Conservation (phyloP, 2,329 filamentous ascomycete genomes). For the Phyllosticta citrichinensis region DNA sequence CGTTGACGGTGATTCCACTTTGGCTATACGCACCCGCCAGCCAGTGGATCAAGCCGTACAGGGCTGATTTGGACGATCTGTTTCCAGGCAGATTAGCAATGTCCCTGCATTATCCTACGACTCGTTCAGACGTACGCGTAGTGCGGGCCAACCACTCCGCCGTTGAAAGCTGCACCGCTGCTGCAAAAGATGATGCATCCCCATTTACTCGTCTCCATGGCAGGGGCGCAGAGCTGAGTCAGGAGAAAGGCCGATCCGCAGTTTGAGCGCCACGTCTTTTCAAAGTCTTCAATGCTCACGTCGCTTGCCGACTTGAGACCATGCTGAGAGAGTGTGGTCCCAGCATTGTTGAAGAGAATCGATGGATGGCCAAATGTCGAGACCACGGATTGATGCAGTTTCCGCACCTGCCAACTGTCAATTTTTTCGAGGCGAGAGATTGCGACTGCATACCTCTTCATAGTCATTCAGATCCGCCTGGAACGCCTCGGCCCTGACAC, state of each 20-base stretch:
- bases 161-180: slow-evolving; percentile 31
- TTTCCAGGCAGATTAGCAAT: neutral
- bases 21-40: slow-evolving; percentile 32
- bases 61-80: slow-evolving; percentile 30
- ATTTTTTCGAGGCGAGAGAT: neutral
- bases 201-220: slow-evolving; percentile 27
- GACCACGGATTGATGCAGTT: slow-evolving; percentile 25
- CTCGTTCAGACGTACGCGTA: slow-evolving; percentile 21
- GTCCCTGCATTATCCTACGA: neutral
- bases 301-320: slow-evolving; percentile 21
- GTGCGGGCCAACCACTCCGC: slow-evolving; percentile 32
- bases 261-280: slow-evolving; percentile 29
- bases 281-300: slow-evolving; percentile 27
- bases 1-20: slow-evolving; percentile 39
- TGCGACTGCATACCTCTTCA: slow-evolving; percentile 21
- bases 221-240: slow-evolving; percentile 29
- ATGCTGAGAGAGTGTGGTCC: slow-evolving; percentile 17
- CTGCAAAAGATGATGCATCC: slow-evolving; percentile 30
- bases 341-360: slow-evolving; percentile 35
- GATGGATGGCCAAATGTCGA: slow-evolving; percentile 24
- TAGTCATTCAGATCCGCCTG: slow-evolving; percentile 30
- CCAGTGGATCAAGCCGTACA: slow-evolving; percentile 40
- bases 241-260: slow-evolving; percentile 27
- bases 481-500: slow-evolving; percentile 22
- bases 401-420: slow-evolving; percentile 17